These are phyloP conservation scores for Cyclocybe aegerita DNA, from an alignment of 768 basidiomycete species.

Conservation along the genomic window DNA sequence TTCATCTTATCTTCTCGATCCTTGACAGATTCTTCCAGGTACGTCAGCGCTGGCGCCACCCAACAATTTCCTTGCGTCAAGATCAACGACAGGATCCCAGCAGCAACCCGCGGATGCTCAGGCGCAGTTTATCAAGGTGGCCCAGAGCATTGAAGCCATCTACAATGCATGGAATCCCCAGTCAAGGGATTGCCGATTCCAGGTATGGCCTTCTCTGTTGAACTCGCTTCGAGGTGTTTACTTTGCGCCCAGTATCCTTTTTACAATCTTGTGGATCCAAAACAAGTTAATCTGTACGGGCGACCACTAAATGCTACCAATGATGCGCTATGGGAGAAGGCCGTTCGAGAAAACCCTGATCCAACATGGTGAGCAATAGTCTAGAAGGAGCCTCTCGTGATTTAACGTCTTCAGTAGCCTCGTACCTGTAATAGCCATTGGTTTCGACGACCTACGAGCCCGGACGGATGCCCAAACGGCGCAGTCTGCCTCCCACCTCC, in stretches of 20 bases:
- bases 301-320: slow-evolving; percentile 73
- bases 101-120: slow-evolving; percentile 61
- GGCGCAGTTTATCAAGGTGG: slow-evolving; percentile 51
- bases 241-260: slow-evolving; percentile 60
- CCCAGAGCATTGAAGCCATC: slow-evolving; percentile 62
- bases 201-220: slow-evolving; percentile 43
- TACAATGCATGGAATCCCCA: slow-evolving; percentile 70
- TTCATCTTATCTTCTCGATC: slow-evolving; percentile 10
- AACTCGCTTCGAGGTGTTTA: not conserved
- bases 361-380: slow-evolving; percentile 56
- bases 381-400: not conserved
- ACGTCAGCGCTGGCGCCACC: slow-evolving; percentile 30
- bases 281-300: slow-evolving; percentile 61
- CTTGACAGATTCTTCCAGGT: slow-evolving; percentile 19
- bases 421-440: slow-evolving; percentile 77
- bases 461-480: slow-evolving; percentile 75
- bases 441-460: slow-evolving; percentile 78
- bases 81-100: slow-evolving; percentile 30
- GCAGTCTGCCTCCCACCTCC: slow-evolving; percentile 66
- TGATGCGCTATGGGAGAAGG: slow-evolving; percentile 76
- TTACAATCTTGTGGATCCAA: slow-evolving; percentile 80
- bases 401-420: slow-evolving; percentile 40
- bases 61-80: slow-evolving; percentile 36
- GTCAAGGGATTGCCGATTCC: slow-evolving; percentile 75
- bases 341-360: slow-evolving; percentile 79